Evolutionary conservation across 192 early-diverging fungal genomes (phyloP).

Genomic region (Umbelopsis sp.): DNA sequence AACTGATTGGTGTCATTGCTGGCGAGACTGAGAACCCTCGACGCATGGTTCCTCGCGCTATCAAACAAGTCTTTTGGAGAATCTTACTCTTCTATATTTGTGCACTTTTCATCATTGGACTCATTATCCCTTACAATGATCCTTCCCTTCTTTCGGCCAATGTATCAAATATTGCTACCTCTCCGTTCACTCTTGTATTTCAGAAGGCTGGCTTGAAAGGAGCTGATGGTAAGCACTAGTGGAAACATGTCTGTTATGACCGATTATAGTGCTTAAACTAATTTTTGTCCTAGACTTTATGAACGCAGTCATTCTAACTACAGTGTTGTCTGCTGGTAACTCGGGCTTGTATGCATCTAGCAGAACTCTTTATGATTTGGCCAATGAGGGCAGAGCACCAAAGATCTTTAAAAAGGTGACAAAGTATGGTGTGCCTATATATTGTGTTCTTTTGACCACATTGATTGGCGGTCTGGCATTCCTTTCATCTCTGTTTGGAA

Average conservation of each 20-base stretch:
- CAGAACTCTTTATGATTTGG: constrained; percentile 64
- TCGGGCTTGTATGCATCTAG: constrained; percentile 74
- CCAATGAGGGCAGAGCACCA: constrained; percentile 68
- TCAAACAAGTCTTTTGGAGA: constrained; percentile 77
- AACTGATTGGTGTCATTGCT: constrained; percentile 89
- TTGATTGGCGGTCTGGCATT: constrained; percentile 63
- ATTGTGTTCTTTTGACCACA: constrained; percentile 53
- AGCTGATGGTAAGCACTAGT: constrained; percentile 36
- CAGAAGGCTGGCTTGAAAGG: constrained; percentile 53
- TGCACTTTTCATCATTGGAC: constrained; percentile 70
- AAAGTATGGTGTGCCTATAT: constrained; percentile 64
- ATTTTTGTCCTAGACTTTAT: constrained; percentile 54
- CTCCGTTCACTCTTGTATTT: constrained; percentile 74
- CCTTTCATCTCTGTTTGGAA: constrained; percentile 55
- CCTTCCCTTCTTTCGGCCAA: constrained; percentile 47
- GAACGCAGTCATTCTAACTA: constrained; percentile 73
- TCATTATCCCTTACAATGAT: constrained; percentile 67
- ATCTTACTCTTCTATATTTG: constrained; percentile 72
- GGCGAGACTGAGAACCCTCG: constrained; percentile 82
- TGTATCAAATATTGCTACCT: constrained; percentile 47
- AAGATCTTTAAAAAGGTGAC: constrained; percentile 49
- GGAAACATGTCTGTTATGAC: background rate
- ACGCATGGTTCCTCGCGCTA: constrained; percentile 73
- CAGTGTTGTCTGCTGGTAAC: constrained; percentile 76
- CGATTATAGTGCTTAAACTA: background rate